A percentile compares a stretch with the other conserved stretches of the same genome.
phyloP scores from a whole-genome alignment of 2,329 filamentous ascomycete genomes.

The Neofusicoccum cordaticola region DNA sequence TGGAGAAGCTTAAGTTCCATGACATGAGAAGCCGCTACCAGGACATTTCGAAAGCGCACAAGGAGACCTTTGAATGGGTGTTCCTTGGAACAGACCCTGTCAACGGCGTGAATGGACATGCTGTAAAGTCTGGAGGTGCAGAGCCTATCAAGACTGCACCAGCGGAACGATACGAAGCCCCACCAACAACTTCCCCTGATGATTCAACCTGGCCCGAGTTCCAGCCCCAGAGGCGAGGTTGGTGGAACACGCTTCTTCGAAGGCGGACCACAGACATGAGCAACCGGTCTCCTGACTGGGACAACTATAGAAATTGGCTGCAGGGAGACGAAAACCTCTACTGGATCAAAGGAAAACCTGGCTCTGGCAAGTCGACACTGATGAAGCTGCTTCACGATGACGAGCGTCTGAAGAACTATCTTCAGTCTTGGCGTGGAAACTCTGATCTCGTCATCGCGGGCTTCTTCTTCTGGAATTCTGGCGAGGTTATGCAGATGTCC shows the following conservation, averaged over 20 bases:
- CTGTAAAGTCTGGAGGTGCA: too few relatives aligned
- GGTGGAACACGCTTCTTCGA: not conserved
- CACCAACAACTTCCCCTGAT: not conserved
- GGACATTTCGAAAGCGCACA: conserved; percentile 15
- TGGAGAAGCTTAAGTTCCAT: conserved; percentile 3
- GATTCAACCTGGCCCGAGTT: not conserved
- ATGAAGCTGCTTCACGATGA: conserved; percentile 32
- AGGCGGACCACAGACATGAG: not conserved
- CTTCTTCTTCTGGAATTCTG: conserved; percentile 19
- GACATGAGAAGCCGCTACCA: conserved; percentile 13
- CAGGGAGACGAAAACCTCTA: conserved; percentile 15
- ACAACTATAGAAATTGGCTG: conserved; percentile 22
- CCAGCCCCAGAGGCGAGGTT: not conserved
- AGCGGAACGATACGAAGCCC: not conserved
- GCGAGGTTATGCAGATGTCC: conserved; percentile 14
- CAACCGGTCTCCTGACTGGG: conserved; percentile 5
- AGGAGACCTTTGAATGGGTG: conserved; percentile 19
- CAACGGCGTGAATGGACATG: not conserved
- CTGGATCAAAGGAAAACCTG: conserved; percentile 45
- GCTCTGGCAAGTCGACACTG: conserved; percentile 49
- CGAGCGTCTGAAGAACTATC: not conserved
- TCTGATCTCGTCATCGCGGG: not conserved
- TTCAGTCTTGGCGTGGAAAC: not conserved
- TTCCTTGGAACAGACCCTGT: conserved; percentile 3
- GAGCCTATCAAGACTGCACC: not conserved